Evolutionary conservation across 805 yeast genomes (phyloP).

Genomic region (Wickerhamomyces ciferrii): DNA sequence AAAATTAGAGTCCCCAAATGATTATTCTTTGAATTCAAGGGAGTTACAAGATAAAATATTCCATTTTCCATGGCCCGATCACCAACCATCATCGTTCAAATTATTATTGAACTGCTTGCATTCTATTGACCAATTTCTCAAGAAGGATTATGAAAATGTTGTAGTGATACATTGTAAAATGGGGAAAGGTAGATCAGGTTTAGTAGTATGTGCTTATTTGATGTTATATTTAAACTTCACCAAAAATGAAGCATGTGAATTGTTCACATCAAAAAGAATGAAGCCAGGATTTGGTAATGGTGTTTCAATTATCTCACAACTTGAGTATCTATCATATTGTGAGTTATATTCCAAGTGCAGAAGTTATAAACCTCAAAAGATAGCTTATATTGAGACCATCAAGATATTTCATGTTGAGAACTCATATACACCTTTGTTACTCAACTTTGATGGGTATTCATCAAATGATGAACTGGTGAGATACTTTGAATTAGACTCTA

Average conservation of each 20-base stretch:
- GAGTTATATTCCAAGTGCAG: constrained; percentile 16
- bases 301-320: constrained; percentile 67
- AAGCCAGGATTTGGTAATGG: constrained; percentile 52
- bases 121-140: constrained; percentile 40
- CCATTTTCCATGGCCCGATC: constrained; percentile 64
- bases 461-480: background rate
- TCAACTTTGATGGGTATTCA: background rate
- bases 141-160: constrained; percentile 31
- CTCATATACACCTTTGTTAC: background rate
- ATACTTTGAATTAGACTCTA: background rate
- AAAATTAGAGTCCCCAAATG: constrained; percentile 48
- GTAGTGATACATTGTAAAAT: constrained; percentile 83
- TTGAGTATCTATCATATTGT: constrained; percentile 59
- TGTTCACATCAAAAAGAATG: constrained; percentile 58
- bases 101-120: constrained; percentile 39
- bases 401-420: background rate
- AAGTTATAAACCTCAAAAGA: background rate
- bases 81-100: constrained; percentile 63
- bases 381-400: background rate
- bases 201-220: constrained; percentile 64
- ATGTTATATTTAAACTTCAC: constrained; percentile 40
- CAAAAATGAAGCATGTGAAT: constrained; percentile 40
- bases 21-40: constrained; percentile 23
- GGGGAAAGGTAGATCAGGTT: constrained; percentile 91
- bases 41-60: constrained; percentile 4